Evolutionary conservation across 2,329 filamentous ascomycete genomes (phyloP).

Genomic region (Curvularia eragrostidis): DNA sequence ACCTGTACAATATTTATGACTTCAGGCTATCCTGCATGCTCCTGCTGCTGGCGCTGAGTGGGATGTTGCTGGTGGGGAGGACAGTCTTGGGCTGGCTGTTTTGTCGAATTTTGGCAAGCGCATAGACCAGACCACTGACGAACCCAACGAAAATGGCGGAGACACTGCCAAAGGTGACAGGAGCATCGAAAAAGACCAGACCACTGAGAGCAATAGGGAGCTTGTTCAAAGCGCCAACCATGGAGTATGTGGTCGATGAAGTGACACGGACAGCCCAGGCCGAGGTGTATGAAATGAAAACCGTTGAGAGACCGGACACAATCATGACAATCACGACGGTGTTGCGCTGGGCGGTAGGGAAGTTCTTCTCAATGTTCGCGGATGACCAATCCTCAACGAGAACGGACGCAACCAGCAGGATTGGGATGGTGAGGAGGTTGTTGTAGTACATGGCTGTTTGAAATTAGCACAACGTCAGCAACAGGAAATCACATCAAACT

Average conservation of each 20-base stretch:
- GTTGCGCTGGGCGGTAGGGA: slow-evolving; percentile 81
- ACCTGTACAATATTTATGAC: slow-evolving; percentile 57
- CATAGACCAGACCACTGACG: slow-evolving; percentile 88
- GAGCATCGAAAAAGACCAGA: slow-evolving; percentile 92
- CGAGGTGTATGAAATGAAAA: slow-evolving; percentile 99
- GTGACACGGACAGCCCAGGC: slow-evolving; percentile 99
- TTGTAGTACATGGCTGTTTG: slow-evolving; percentile 98
- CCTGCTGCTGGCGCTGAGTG: slow-evolving; percentile 87
- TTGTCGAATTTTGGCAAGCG: slow-evolving; percentile 85
- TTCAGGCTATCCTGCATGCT: slow-evolving; percentile 88
- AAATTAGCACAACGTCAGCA: slow-evolving; percentile 14
- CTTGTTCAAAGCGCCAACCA: slow-evolving; percentile 98
- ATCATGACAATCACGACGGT: slow-evolving; percentile 86
- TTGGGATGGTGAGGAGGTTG: slow-evolving; percentile 94
- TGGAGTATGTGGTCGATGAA: slow-evolving; percentile 96
- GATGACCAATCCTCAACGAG: slow-evolving; percentile 91
- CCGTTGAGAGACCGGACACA: slow-evolving; percentile 88
- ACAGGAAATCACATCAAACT: slow-evolving; percentile 47
- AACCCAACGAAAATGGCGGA: slow-evolving; percentile 92
- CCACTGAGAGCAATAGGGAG: slow-evolving; percentile 92
- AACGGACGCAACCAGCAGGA: slow-evolving; percentile 82
- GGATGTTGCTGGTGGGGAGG: slow-evolving; percentile 70
- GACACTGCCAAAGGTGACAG: slow-evolving; percentile 89
- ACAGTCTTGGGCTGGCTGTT: slow-evolving; percentile 69
- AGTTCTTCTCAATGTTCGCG: slow-evolving; percentile 83